Conservation (phyloP, 1,139 yeast species). For the Kodamaea ohmeri region DNA sequence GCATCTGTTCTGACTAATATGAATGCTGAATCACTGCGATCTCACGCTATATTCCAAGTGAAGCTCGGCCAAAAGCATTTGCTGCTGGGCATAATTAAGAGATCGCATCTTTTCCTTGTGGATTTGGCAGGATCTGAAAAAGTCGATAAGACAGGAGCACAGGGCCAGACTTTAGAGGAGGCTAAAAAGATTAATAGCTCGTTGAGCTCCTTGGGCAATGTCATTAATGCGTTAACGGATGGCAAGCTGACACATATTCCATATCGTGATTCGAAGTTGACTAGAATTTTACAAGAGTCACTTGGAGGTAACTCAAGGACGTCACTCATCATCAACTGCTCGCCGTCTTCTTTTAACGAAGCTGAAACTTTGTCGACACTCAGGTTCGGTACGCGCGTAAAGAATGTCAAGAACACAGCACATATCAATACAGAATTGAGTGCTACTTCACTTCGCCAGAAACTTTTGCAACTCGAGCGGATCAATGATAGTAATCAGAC, state of each 20-base stretch:
- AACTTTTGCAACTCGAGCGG: slow-evolving; percentile 47
- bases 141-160: slow-evolving; percentile 77
- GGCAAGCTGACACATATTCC: slow-evolving; percentile 66
- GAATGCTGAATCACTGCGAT: slow-evolving; percentile 76
- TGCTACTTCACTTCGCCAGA: slow-evolving; percentile 49
- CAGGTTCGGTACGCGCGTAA: slow-evolving; percentile 79
- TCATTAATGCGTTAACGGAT: slow-evolving; percentile 76
- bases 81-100: slow-evolving; percentile 55
- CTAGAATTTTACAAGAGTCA: slow-evolving; percentile 80
- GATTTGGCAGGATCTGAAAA: slow-evolving; percentile 92
- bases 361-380: slow-evolving; percentile 74
- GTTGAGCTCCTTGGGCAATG: slow-evolving; percentile 75
- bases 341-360: slow-evolving; percentile 62
- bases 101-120: slow-evolving; percentile 70
- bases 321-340: slow-evolving; percentile 72
- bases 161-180: slow-evolving; percentile 74
- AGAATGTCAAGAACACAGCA: slow-evolving; percentile 64
- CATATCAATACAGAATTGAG: slow-evolving; percentile 70
- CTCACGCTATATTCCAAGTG: slow-evolving; percentile 78
- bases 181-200: slow-evolving; percentile 83
- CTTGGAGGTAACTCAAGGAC: slow-evolving; percentile 88
- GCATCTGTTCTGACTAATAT: slow-evolving; percentile 64
- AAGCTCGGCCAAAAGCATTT: slow-evolving; percentile 58
- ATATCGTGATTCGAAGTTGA: slow-evolving; percentile 79
- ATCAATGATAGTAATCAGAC: slow-evolving; percentile 43